phyloP scores from a whole-genome alignment of 2,329 filamentous ascomycete genomes.

The Alternaria brassicicola region DNA sequence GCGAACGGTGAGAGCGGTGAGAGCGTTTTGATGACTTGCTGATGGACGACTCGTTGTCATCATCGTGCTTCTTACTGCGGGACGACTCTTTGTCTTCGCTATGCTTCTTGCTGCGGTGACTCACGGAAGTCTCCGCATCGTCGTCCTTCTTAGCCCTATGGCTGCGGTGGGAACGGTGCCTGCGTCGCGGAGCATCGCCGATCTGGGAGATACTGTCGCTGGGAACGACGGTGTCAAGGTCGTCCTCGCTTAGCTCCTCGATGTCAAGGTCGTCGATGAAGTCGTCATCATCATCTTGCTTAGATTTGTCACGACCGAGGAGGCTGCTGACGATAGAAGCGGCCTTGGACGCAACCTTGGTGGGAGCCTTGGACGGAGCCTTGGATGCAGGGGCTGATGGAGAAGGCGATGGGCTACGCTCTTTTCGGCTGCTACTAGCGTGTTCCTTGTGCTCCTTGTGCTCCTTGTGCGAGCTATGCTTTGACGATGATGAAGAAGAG shows the following conservation, averaged over 20 bases:
- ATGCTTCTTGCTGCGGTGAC: constrained; percentile 23
- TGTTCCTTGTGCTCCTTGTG: background rate
- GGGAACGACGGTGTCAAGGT: constrained; percentile 54
- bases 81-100: constrained; percentile 13
- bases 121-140: constrained; percentile 26
- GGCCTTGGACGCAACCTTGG: constrained; percentile 33
- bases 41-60: constrained; percentile 28
- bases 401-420: constrained; percentile 29
- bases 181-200: constrained; percentile 39
- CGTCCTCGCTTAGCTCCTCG: constrained; percentile 38
- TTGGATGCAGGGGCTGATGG: constrained; percentile 32
- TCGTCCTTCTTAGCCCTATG: constrained; percentile 18
- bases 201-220: constrained; percentile 56
- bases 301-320: constrained; percentile 43
- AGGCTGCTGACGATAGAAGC: constrained; percentile 46
- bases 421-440: constrained; percentile 28
- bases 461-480: constrained; percentile 34
- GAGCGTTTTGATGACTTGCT: constrained; percentile 42
- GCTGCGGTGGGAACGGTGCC: constrained; percentile 31
- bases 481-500: constrained; percentile 34
- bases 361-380: constrained; percentile 25
- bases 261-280: constrained; percentile 48
- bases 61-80: constrained; percentile 6
- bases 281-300: constrained; percentile 38
- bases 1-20: constrained; percentile 31